Conservation (phyloP, 495 filamentous ascomycete species). For the Podospora anserina region DNA sequence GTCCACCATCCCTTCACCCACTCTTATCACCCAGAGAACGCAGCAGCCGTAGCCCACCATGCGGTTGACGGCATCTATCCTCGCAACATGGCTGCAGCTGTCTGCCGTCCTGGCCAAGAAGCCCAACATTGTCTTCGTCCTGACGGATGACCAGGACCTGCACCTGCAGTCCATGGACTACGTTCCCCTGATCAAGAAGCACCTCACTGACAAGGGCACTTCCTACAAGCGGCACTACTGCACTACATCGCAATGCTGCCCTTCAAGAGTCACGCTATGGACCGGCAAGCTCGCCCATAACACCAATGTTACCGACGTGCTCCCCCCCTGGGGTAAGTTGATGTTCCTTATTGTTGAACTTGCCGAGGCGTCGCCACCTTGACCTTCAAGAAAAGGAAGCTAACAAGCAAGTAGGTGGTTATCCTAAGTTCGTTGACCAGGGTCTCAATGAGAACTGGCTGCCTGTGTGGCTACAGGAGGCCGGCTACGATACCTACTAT, state of each 20-base stretch:
- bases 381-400: background rate
- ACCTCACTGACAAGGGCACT: conserved; percentile 52
- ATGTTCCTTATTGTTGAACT: too few species aligned
- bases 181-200: conserved; percentile 52
- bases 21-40: too few species aligned
- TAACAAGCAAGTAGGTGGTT: conserved; percentile 50
- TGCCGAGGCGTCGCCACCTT: background rate
- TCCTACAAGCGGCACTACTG: conserved; percentile 58
- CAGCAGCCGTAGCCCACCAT: conserved; percentile 3
- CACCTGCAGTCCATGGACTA: conserved; percentile 58
- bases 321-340: conserved; percentile 54
- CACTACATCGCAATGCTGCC: conserved; percentile 63
- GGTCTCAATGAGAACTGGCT: conserved; percentile 66
- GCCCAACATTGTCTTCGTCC: conserved; percentile 62
- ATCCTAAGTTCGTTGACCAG: conserved; percentile 64
- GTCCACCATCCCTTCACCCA: too few species aligned
- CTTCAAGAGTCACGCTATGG: conserved; percentile 59
- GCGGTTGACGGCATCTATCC: conserved; percentile 16
- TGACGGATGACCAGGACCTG: conserved; percentile 66
- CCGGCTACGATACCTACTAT: conserved; percentile 72
- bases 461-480: conserved; percentile 65
- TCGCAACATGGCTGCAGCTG: conserved; percentile 22
- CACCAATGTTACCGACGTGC: conserved; percentile 70
- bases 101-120: conserved; percentile 12
- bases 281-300: conserved; percentile 69